Evolutionary conservation across 371 early-diverging fungal species (phyloP).

Genomic region (Mortierella sp.): DNA sequence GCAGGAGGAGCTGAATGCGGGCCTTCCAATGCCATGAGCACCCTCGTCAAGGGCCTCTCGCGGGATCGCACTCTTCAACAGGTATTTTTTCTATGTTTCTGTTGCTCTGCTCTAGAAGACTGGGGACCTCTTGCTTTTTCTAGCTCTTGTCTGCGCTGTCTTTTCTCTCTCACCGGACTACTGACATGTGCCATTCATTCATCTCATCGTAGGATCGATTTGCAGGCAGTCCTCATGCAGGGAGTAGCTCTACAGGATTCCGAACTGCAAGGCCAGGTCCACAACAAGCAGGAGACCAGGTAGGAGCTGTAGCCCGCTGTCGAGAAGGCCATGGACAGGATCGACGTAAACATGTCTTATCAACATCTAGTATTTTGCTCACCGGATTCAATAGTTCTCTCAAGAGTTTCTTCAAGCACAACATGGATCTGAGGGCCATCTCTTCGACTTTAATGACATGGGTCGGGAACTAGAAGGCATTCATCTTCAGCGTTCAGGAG

Average conservation of each 20-base stretch:
- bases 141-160: too few relatives aligned
- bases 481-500: conserved; percentile 25
- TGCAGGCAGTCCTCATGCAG: conserved; percentile 57
- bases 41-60: conserved; percentile 81
- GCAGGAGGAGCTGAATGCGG: conserved; percentile 80
- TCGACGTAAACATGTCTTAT: conserved; percentile 1
- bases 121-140: too few relatives aligned
- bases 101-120: too few relatives aligned
- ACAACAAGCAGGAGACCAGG: conserved; percentile 48
- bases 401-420: conserved; percentile 51
- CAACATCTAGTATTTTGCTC: conserved; percentile 23
- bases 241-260: conserved; percentile 67
- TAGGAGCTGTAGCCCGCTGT: conserved; percentile 20
- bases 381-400: conserved; percentile 56
- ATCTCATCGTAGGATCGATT: conserved; percentile 68
- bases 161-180: background rate
- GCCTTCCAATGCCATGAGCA: conserved; percentile 78
- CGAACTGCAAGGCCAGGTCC: conserved; percentile 45
- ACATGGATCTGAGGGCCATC: conserved; percentile 48
- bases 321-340: conserved; percentile 9
- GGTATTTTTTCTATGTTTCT: conserved; percentile 57
- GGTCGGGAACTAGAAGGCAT: conserved; percentile 66
- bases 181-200: conserved; percentile 6
- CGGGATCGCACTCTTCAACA: conserved; percentile 84
- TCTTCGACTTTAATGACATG: conserved; percentile 68